Percentiles rank a stretch among this genome's conserved stretches.
These are phyloP conservation scores for Plantago lanceolata DNA, from an alignment of 305 asterid genomes.

Conservation along the genomic window DNA sequence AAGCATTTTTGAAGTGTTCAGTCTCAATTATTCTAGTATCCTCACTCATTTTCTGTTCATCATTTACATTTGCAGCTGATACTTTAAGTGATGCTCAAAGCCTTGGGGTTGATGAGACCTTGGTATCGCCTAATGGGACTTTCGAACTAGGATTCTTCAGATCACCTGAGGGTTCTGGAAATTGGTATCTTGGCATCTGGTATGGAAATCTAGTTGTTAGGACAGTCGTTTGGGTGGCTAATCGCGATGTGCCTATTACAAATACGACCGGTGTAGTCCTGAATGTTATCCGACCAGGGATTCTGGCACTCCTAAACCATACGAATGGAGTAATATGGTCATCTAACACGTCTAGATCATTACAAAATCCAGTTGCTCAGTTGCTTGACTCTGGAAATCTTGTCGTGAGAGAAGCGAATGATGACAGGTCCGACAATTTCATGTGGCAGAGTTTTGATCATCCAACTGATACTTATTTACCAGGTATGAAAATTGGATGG, in stretches of 20 bases:
- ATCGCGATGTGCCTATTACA: slow-evolving; percentile 28
- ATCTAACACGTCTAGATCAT: slow-evolving; percentile 4
- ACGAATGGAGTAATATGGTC: slow-evolving; percentile 34
- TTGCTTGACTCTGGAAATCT: slow-evolving; percentile 31
- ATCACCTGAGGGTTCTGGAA: too few relatives aligned
- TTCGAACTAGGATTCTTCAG: too few relatives aligned
- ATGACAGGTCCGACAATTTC: slow-evolving; percentile 18
- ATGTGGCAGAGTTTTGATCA: slow-evolving; percentile 30
- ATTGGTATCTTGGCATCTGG: too few relatives aligned
- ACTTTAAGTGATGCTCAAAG: not conserved
- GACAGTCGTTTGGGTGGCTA: slow-evolving; percentile 41
- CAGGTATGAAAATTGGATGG: slow-evolving; percentile 26
- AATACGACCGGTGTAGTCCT: slow-evolving; percentile 21
- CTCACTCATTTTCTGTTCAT: too few relatives aligned
- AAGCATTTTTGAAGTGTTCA: too few relatives aligned
- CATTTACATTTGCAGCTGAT: too few relatives aligned
- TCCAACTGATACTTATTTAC: slow-evolving; percentile 25
- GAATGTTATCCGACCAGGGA: slow-evolving; percentile 27
- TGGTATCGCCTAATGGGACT: too few relatives aligned
- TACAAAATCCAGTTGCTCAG: slow-evolving; percentile 22
- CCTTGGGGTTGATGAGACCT: too few relatives aligned
- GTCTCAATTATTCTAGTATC: too few relatives aligned
- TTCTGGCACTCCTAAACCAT: slow-evolving; percentile 24
- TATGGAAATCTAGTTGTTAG: too few relatives aligned
- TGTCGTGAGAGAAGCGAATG: slow-evolving; percentile 20